A percentile compares a stretch with the other conserved stretches of the same genome.
phyloP scores from a whole-genome alignment of 1,139 yeast species.

The Taphrina populina region DNA sequence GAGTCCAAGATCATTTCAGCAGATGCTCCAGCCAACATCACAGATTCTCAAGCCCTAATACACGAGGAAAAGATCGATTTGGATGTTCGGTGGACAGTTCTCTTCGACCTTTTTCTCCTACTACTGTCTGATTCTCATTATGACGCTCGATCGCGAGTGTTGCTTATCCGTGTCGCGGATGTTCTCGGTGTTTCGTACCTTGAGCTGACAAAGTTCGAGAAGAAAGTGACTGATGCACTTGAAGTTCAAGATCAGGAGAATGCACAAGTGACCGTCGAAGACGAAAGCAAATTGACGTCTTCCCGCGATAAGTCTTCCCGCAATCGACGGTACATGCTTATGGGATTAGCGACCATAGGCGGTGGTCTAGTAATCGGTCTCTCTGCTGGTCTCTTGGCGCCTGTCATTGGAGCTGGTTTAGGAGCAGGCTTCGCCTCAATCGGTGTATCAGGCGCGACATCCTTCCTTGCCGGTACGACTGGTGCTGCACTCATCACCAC shows the following conservation, averaged over 20 bases:
- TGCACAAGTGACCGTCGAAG: conserved; percentile 69
- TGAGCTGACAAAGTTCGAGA: conserved; percentile 84
- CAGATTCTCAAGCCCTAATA: conserved; percentile 7
- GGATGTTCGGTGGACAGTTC: conserved; percentile 87
- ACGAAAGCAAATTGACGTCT: conserved; percentile 55
- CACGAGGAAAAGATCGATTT: conserved; percentile 41
- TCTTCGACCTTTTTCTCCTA: conserved; percentile 83
- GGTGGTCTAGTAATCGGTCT: conserved; percentile 93
- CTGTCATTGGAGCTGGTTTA: conserved; percentile 96
- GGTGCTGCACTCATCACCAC: conserved; percentile 94
- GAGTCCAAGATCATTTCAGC: conserved; percentile 6
- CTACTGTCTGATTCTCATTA: conserved; percentile 80
- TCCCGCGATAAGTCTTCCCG: conserved; percentile 64
- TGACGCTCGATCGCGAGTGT: conserved; percentile 81
- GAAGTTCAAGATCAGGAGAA: conserved; percentile 66
- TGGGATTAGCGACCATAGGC: conserved; percentile 95
- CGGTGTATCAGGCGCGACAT: conserved; percentile 87
- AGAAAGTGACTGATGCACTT: conserved; percentile 82
- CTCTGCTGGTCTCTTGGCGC: conserved; percentile 93
- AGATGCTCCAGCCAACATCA: conserved; percentile 19
- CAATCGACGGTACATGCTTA: conserved; percentile 72
- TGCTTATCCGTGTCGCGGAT: conserved; percentile 65
- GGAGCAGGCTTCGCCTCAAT: conserved; percentile 96
- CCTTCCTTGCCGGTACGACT: conserved; percentile 93
- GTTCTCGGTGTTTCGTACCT: conserved; percentile 57